Base-by-base conservation (phyloP, 1,139 yeast genomes). In the Schwanniomyces etchellsii region DNA sequence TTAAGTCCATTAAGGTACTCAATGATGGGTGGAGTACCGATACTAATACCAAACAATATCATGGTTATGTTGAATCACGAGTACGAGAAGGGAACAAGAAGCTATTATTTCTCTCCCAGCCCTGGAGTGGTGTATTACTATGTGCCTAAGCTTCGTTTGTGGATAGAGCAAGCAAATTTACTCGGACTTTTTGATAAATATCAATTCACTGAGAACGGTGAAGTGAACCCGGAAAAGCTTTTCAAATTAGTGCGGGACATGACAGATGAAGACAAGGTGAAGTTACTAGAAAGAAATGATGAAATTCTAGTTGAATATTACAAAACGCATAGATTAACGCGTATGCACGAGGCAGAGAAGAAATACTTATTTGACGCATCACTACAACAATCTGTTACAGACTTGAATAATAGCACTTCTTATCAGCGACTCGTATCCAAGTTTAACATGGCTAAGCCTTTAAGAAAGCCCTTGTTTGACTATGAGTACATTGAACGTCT, bases 1-100 rank as follows among this genome's bases (percentile, higher is more conserved):
- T 42, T 73, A 16, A 43, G 55, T 2, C 72, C 73, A 3, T 49
- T 74, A 43, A 44, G 34, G 20, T 45, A 44, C 30, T 32, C 46
- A 7, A 37, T 41, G 42, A 28, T 48, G 28, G 39, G 43, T 16
- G 51, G 52, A 3, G 47, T 44, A 4, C 53, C 53, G 3, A 45
- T 40, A 3, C 44, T 35, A 25, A 29, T 47, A 7, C 53, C 53
- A 2, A 34, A 35, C 38, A 42, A 25, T 26, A 43, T 26, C 30
- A 38, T 25, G 18, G 33, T 40, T 27, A 37, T 50, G 24, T 41
- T 48, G 28, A 39, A 37, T 9, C 45, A 44, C 27, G 52, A 47
- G 24, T 48, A 46, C 29, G 22, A 42, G 6, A 30, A 37, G 3
- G 50, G 50, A 1, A 18, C 21, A 18, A 18, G 21, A n/a, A n/a